A percentile compares a stretch with the other conserved stretches of the same genome.
Evolutionary conservation across 2,329 filamentous ascomycete species (phyloP).

Genomic region (Rugonectria rugulosa): DNA sequence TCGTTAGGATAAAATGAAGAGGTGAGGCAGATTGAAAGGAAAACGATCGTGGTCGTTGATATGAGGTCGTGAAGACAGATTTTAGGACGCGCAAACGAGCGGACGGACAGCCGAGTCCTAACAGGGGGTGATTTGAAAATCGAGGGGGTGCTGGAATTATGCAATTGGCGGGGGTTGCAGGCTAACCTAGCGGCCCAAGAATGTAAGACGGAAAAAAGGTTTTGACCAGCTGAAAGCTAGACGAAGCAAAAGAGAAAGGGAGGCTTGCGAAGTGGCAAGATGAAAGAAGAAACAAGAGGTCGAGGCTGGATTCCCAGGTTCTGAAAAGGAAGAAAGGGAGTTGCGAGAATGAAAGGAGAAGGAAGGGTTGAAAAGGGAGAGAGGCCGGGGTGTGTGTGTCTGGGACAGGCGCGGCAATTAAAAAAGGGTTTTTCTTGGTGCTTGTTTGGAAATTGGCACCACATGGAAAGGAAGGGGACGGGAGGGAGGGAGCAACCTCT

Average conservation of each 20-base stretch:
- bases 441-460: constrained; percentile 42
- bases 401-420: constrained; percentile 43
- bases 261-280: constrained; percentile 28
- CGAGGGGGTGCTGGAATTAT: constrained; percentile 43
- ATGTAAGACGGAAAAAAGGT: constrained; percentile 42
- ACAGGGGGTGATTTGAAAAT: constrained; percentile 36
- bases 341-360: constrained; percentile 24
- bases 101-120: constrained; percentile 48
- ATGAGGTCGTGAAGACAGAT: constrained; percentile 41
- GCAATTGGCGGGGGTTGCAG: constrained; percentile 47
- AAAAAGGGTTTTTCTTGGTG: constrained; percentile 39
- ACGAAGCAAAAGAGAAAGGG: constrained; percentile 1
- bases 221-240: constrained; percentile 21
- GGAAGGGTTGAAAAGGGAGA: constrained; percentile 29
- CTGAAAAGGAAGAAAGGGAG: constrained; percentile 32
- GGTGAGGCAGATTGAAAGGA: constrained; percentile 26
- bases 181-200: constrained; percentile 34
- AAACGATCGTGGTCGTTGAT: constrained; percentile 32
- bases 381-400: constrained; percentile 6
- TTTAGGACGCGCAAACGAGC: constrained; percentile 49
- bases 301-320: constrained; percentile 19
- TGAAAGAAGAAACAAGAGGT: constrained; percentile 32
- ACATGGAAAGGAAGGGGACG: not conserved
- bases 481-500: not conserved
- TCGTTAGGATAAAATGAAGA: constrained; percentile 45